Evolutionary conservation across 805 yeast genomes (phyloP), one percentile per base, ranked within the genome.

Genomic region (Candida stauntonica): DNA sequence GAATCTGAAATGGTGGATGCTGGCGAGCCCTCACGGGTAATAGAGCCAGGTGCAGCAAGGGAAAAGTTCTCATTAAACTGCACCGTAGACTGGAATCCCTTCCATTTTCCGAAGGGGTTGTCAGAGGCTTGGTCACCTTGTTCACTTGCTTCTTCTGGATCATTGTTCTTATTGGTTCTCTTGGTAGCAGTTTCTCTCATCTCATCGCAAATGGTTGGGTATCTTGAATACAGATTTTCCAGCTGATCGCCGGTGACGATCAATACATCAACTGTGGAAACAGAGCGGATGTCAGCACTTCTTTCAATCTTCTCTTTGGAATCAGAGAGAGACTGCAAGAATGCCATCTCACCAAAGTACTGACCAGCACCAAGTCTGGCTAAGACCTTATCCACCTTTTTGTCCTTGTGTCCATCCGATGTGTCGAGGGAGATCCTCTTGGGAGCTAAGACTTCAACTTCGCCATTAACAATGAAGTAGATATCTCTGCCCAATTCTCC

Each of bases 271-370:
- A 78, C 75, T 15, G 72, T 67, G 5, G 78, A 64, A 11, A 79
- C 72, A 0, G 87, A 68, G 42, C 88, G 65, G 24, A 83, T 77
- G 41, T 75, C 75, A 0, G 88, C 89, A 30, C 79, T 72, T 47
- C 89, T 60, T 7, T 61, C 50, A 37, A 39, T 43, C 13, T 41
- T 38, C 26, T 39, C 42, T 8, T 46, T 36, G 13, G 53, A 51
- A 32, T 61, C 55, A 17, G 64, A 58, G 16, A 78, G 50, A 11
- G 68, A 67, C 4, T 75, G 63, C 29, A 83, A 58, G 48, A 82
- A 83, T 0, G 86, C 74, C 80, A 82, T 79, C 57, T 82, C 91
- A 17, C 93, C 93, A 61, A 83, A 81, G 58, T 79, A 81, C 24
- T 78, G 71, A 16, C 84, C 86, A 13, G 75, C 60, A 2, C 75